phyloP scores from a whole-genome alignment of 805 yeast species.

The Blastobotrys mokoenaii region DNA sequence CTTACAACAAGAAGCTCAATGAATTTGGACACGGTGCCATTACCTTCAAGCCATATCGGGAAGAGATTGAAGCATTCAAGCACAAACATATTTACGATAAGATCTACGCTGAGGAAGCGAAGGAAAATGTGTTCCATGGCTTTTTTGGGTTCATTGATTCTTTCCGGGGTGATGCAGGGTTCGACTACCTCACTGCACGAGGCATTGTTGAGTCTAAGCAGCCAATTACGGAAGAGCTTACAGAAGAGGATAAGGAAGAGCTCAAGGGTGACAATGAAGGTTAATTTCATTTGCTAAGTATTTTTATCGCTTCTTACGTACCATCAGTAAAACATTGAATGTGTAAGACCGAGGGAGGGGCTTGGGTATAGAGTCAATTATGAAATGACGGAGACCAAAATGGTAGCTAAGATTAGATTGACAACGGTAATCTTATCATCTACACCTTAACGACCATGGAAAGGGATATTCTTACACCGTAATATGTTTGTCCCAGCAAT shows the following conservation, averaged over 20 bases:
- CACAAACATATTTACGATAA: constrained; percentile 83
- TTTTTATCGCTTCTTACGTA: too few relatives aligned
- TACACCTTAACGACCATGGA: too few relatives aligned
- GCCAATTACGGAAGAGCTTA: constrained; percentile 9
- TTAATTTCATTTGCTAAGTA: constrained; percentile 3
- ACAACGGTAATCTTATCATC: too few relatives aligned
- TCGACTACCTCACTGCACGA: constrained; percentile 41
- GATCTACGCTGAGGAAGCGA: constrained; percentile 81
- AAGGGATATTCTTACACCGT: too few relatives aligned
- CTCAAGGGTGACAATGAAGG: constrained; percentile 30
- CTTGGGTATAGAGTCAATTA: too few relatives aligned
- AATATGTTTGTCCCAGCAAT: too few relatives aligned
- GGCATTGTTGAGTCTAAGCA: constrained; percentile 18
- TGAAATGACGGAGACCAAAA: too few relatives aligned
- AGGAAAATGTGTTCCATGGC: constrained; percentile 81
- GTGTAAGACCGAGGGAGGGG: too few relatives aligned
- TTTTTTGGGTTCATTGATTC: constrained; percentile 87
- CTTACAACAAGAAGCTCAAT: constrained; percentile 62
- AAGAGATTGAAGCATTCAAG: constrained; percentile 78
- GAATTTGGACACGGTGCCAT: constrained; percentile 72
- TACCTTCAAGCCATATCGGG: constrained; percentile 55
- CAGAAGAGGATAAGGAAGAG: constrained; percentile 27
- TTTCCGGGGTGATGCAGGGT: constrained; percentile 56
- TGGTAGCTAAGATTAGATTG: too few relatives aligned
- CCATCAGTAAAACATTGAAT: too few relatives aligned